Evolutionary conservation across 768 basidiomycete species (phyloP).

Genomic region (Clitopilus hobsonii): DNA sequence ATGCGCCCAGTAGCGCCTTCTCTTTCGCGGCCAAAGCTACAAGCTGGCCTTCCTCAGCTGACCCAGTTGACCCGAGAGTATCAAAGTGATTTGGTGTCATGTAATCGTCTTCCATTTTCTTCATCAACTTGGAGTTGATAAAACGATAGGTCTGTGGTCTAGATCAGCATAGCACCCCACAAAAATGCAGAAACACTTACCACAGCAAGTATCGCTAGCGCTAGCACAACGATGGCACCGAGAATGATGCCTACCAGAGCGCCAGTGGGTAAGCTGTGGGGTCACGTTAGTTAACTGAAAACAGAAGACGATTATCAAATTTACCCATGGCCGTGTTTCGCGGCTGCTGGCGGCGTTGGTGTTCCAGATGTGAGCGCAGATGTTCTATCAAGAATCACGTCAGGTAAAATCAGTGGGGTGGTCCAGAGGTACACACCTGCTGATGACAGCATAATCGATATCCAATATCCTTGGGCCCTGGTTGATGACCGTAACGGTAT

Average conservation of each 20-base stretch:
- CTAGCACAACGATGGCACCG: slow-evolving; percentile 6
- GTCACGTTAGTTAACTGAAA: too few relatives aligned
- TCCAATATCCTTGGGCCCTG: slow-evolving; percentile 16
- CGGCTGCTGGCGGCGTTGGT: background rate
- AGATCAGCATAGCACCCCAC: background rate
- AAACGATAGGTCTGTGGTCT: slow-evolving; percentile 12
- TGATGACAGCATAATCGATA: slow-evolving; percentile 28
- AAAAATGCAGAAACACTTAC: slow-evolving; percentile 7
- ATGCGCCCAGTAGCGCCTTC: too few relatives aligned
- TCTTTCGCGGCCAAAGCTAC: too few relatives aligned
- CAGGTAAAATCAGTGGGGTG: background rate
- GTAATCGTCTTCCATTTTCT: slow-evolving; percentile 19
- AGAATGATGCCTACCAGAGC: slow-evolving; percentile 10
- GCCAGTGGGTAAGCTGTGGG: too few relatives aligned
- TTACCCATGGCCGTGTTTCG: too few relatives aligned
- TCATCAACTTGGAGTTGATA: slow-evolving; percentile 20
- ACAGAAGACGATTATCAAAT: too few relatives aligned
- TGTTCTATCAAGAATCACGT: background rate
- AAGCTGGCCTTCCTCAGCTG: background rate
- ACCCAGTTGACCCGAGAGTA: slow-evolving; percentile 2
- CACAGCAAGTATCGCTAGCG: slow-evolving; percentile 11
- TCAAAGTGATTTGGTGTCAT: slow-evolving; percentile 25
- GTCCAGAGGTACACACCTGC: slow-evolving; percentile 1
- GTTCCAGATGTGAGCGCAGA: background rate
- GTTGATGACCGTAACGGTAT: slow-evolving; percentile 28